Evolutionary conservation across 208 protist genomes (phyloP).

Genomic region (Phytomonas francai): DNA sequence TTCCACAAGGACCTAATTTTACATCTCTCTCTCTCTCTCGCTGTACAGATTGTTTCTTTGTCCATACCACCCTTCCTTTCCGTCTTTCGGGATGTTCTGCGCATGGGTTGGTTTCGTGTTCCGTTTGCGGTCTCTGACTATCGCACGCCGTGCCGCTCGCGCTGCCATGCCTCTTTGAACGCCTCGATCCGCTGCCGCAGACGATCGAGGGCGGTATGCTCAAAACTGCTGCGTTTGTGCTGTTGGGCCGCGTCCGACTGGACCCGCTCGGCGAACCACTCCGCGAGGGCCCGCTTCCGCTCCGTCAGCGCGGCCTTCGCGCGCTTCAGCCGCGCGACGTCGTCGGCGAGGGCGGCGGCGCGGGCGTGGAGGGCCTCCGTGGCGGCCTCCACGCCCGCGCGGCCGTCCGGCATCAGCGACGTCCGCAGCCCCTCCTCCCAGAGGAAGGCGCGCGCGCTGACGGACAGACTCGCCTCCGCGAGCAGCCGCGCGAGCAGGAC

Average conservation of each 20-base stretch:
- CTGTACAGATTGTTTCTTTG: too few relatives aligned
- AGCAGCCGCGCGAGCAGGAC: conserved; percentile 43
- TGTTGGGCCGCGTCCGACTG: conserved; percentile 7
- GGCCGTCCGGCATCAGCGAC: too few relatives aligned
- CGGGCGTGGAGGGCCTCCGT: conserved; percentile 5
- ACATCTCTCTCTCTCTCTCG: too few relatives aligned
- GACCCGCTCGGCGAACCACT: conserved; percentile 14
- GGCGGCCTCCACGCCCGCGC: conserved; percentile 19
- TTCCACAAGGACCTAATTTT: too few relatives aligned
- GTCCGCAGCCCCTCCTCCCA: conserved; percentile 14
- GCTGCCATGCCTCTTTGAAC: conserved; percentile 28
- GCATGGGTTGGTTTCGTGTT: neutral
- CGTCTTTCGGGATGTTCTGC: too few relatives aligned
- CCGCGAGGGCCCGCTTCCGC: conserved; percentile 16
- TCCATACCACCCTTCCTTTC: too few relatives aligned
- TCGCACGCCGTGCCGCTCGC: conserved; percentile 26
- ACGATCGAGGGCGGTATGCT: conserved; percentile 21
- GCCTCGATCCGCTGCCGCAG: conserved; percentile 26
- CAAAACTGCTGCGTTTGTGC: conserved; percentile 18
- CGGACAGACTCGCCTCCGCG: conserved; percentile 37
- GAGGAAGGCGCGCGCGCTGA: conserved; percentile 25
- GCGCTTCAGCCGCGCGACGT: conserved; percentile 22
- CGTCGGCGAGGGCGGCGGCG: conserved; percentile 13
- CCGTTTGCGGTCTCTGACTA: conserved; percentile 1
- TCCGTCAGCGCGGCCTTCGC: conserved; percentile 15